Percentiles rank a stretch among this genome's conserved stretches.
Evolutionary conservation across 768 basidiomycete genomes (phyloP).

Genomic region (Mycena filopes): DNA sequence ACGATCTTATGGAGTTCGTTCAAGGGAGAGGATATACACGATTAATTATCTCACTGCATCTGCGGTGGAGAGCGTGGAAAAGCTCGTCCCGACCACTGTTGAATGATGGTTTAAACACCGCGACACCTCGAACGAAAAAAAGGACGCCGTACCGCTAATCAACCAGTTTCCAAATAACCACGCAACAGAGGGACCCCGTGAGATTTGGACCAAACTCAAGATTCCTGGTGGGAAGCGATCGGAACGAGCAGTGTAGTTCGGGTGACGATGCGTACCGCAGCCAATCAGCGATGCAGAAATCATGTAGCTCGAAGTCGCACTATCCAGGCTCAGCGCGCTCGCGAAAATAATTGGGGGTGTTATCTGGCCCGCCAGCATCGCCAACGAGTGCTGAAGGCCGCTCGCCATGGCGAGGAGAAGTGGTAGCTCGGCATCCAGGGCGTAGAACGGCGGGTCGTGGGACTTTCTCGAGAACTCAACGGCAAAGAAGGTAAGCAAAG

Average conservation of each 20-base stretch:
- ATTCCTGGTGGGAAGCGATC: constrained; percentile 58
- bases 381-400: constrained; percentile 81
- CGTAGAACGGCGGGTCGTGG: constrained; percentile 77
- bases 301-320: constrained; percentile 75
- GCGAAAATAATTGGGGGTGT: constrained; percentile 88
- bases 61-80: constrained; percentile 13
- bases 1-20: constrained; percentile 58
- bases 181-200: constrained; percentile 67
- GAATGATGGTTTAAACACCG: too few species aligned
- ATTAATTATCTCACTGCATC: constrained; percentile 50
- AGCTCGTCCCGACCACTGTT: constrained; percentile 40
- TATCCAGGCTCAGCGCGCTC: constrained; percentile 66
- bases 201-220: constrained; percentile 83
- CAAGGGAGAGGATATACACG: constrained; percentile 36
- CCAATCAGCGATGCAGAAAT: constrained; percentile 63
- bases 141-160: constrained; percentile 58
- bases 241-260: neutral
- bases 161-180: constrained; percentile 86
- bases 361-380: constrained; percentile 86
- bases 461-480: constrained; percentile 50
- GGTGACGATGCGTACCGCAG: constrained; percentile 9
- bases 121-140: neutral
- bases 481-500: constrained; percentile 80
- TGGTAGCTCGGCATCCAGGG: constrained; percentile 77
- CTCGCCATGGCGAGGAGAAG: constrained; percentile 77